Evolutionary conservation across 2,329 filamentous ascomycete species (phyloP).

Genomic region (Aspergillus quadricinctus): DNA sequence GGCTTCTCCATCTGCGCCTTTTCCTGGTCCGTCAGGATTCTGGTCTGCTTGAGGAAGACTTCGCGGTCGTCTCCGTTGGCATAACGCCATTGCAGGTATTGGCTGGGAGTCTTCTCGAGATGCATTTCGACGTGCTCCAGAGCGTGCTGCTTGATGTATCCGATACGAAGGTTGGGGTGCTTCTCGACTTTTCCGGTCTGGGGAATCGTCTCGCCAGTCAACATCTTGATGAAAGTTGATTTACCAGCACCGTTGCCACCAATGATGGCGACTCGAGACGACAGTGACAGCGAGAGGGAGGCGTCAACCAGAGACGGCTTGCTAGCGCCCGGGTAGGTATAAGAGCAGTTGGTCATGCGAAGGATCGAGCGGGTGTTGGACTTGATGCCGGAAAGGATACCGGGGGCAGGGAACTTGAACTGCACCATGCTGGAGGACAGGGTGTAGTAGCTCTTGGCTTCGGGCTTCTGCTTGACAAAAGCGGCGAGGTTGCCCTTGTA

Average conservation of each 20-base stretch:
- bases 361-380: conserved; percentile 91
- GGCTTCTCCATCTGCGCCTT: conserved; percentile 86
- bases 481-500: conserved; percentile 50
- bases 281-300: conserved; percentile 81
- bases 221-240: conserved; percentile 94
- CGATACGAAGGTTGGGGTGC: conserved; percentile 96
- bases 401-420: conserved; percentile 97
- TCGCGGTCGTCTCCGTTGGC: conserved; percentile 95
- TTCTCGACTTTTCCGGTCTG: conserved; percentile 87
- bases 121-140: conserved; percentile 99
- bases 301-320: conserved; percentile 88
- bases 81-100: conserved; percentile 98
- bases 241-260: conserved; percentile 97
- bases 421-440: conserved; percentile 81
- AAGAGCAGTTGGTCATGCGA: conserved; percentile 87
- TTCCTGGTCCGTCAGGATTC: conserved; percentile 79
- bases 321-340: conserved; percentile 81
- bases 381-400: conserved; percentile 92
- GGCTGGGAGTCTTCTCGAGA: conserved; percentile 96
- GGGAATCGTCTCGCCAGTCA: conserved; percentile 88
- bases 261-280: conserved; percentile 92
- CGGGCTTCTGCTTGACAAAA: conserved; percentile 85
- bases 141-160: conserved; percentile 99
- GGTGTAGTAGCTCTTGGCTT: conserved; percentile 97
- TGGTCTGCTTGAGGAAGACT: conserved; percentile 95